Conservation (phyloP, 1,139 yeast species). For the Taiozyma onychis region DNA sequence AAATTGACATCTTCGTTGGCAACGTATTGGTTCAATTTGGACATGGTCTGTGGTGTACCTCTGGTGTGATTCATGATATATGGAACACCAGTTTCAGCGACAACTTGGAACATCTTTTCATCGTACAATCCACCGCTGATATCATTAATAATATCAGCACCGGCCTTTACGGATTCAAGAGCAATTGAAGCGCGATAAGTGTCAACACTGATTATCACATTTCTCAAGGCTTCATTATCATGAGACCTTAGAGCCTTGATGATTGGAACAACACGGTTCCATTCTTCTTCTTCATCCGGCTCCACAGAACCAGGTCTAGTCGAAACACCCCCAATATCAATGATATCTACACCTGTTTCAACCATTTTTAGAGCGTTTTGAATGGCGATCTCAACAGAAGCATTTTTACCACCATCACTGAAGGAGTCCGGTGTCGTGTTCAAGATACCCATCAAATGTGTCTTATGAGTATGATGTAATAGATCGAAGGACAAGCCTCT, state of each 20-base stretch:
- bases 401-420: constrained; percentile 73
- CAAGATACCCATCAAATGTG: constrained; percentile 76
- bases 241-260: constrained; percentile 52
- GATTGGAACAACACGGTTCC: constrained; percentile 63
- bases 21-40: constrained; percentile 48
- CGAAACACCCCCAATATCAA: constrained; percentile 92
- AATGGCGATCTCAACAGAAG: constrained; percentile 35
- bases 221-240: constrained; percentile 32
- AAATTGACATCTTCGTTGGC: constrained; percentile 36
- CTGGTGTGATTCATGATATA: constrained; percentile 81
- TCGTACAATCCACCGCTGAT: constrained; percentile 81
- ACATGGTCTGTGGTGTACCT: constrained; percentile 78
- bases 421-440: constrained; percentile 94
- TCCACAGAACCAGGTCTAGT: constrained; percentile 78
- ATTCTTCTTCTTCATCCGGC: constrained; percentile 53
- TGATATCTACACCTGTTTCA: constrained; percentile 53
- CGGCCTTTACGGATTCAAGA: constrained; percentile 55
- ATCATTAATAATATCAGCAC: constrained; percentile 92
- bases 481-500: constrained; percentile 37
- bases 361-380: constrained; percentile 39
- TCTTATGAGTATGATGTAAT: constrained; percentile 30
- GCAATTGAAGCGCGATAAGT: constrained; percentile 82
- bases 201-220: constrained; percentile 66
- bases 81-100: constrained; percentile 67
- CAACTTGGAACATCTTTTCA: constrained; percentile 54